phyloP scores from a whole-genome alignment of 306 rosid genomes.

The Castanospermum australe region DNA sequence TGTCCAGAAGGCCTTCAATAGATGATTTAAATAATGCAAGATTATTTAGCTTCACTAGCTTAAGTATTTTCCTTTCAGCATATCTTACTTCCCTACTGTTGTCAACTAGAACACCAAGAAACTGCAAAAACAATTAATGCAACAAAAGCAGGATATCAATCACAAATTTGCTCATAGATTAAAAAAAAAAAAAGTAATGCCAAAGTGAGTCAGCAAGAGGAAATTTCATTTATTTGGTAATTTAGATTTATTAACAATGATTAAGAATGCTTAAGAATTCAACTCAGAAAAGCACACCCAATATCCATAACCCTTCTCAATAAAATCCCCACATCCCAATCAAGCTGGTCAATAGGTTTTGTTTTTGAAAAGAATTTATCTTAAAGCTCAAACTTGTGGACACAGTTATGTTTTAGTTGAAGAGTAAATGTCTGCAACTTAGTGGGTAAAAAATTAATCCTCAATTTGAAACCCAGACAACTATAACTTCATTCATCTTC shows the following conservation, averaged over 20 bases:
- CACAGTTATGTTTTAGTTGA: background rate
- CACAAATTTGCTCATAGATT: background rate
- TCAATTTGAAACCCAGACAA: constrained; percentile 14
- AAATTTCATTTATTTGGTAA: background rate
- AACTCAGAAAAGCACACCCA: constrained; percentile 8
- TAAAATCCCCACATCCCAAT: background rate
- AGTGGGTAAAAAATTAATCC: background rate
- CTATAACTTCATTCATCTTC: background rate
- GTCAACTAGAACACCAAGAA: constrained; percentile 70
- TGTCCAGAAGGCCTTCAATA: constrained; percentile 59
- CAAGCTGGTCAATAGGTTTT: background rate
- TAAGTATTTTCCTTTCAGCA: constrained; percentile 61
- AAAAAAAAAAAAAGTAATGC: background rate
- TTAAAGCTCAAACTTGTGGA: background rate
- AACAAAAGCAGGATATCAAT: background rate
- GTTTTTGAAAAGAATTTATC: background rate
- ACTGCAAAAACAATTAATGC: constrained; percentile 51
- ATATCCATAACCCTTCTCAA: background rate
- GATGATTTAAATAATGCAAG: constrained; percentile 50
- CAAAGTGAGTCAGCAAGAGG: constrained; percentile 1
- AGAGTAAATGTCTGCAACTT: background rate
- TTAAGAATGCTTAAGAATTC: constrained; percentile 3
- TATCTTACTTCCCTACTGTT: constrained; percentile 50
- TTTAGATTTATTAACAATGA: background rate
- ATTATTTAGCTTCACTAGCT: constrained; percentile 56